Base-by-base conservation (phyloP, 2,329 filamentous ascomycete species). In the Paecilomyces sp. region DNA sequence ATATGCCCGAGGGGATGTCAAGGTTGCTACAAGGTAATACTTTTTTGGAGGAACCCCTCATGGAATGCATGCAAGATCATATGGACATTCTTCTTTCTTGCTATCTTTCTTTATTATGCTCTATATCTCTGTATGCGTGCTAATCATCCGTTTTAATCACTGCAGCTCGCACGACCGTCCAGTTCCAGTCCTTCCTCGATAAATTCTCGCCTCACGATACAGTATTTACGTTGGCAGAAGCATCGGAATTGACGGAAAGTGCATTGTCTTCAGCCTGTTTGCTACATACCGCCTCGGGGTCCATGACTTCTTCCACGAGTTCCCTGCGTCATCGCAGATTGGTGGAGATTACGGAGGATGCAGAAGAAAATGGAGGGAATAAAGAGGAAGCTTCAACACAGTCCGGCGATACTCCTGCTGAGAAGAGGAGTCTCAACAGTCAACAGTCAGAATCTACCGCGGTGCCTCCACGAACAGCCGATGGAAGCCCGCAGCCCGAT, bases 261-360 rank as follows among this genome's bases (percentile, higher is more conserved):
- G 89, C 91, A 65, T 83, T 99, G 57, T 93, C 92, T 9, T 87
- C 92, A 33, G 91, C 91, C 58, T 97, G 92, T 75, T 92, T 92
- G 52, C 80, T 97, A 58, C 92, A 97, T 75, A 89, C 92, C 47
- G 91, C 92, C 7, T 91, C 91, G 12, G 89, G 88, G 47, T 96
- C 93, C 22, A 90, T 88, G 65, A 91, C 89, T 28, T 96, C 92
- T 11, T 93, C 91, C 3, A 89, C 85, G 55, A 92, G 89, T 71
- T 95, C 91, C 4, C 80, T 92, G 64, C 85, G 89, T 61, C 83
- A 87, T 69, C 85, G 88, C 67, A 87, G 90, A 65, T 79, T 97
- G 67, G 88, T 93, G 78, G 93, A 96, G 77, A 97, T 97, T 71
- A 87, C 89, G n/a, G 94, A 97, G 76, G 90, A 94, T 77, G 90